Base-by-base conservation (phyloP, 257 asterid genomes). In the Lycium barbarum region DNA sequence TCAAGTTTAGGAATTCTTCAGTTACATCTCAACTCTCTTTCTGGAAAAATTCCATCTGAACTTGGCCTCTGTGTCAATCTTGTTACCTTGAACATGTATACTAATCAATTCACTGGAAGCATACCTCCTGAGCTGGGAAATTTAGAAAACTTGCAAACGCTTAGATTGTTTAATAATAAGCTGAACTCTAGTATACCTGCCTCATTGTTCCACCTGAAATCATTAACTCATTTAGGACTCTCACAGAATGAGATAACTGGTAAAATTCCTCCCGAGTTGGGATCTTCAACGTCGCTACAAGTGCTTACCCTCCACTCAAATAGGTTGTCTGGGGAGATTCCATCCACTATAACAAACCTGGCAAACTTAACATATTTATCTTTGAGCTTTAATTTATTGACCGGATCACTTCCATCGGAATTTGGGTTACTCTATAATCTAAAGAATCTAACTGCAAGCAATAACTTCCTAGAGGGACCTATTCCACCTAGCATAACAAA, bases 281-380 rank as follows among this genome's bases (percentile, higher is more conserved):
- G 90, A 35, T 89, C 88, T 12, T 81, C 92, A 89, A 87, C 81
- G 80, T 92, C 99, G 26, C 82, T 95, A 26, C 38, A 92, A 88
- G 88, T 93, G 13, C 85, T 95, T 20, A 95, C 98, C 54, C 97
- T 95, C 82, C 99, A 95, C 68, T 84, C 85, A 5, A 95, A 94
- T 85, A 88, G 88, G 40, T 91, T 95, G 81, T 89, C 91, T 0
- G 97, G 97, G 15, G 93, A 84, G 83, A 86, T 94, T 74, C 99
- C 98, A 35, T 68, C 90, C 38, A 88, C 89, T 15, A 83, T 95
- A 84, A 91, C 98, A 9, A 84, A 73, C 49, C 81, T 94, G 88
- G 74, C 85, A 85, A 94, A 92, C 90, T 87, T 95, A 43, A 66
- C 95, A 11, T 93, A 93, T 87, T 82, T 94, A 85, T 90, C 98